A percentile compares a stretch with the other conserved stretches of the same genome.
Evolutionary conservation across 2,329 filamentous ascomycete species (phyloP).

Genomic region (Pestalotiopsis sp.): DNA sequence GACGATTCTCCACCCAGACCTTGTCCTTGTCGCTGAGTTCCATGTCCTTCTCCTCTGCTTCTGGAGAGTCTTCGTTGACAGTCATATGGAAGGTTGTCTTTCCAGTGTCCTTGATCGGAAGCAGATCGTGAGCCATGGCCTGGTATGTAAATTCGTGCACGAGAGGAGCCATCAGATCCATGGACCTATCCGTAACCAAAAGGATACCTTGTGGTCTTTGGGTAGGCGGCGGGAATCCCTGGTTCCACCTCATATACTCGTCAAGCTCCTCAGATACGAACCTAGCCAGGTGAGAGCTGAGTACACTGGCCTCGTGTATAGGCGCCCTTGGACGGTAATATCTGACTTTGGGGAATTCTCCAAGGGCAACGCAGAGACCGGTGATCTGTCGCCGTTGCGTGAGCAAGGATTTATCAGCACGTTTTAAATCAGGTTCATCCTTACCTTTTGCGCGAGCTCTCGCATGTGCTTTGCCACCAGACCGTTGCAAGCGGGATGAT

Average conservation of each 20-base stretch:
- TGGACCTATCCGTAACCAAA: constrained; percentile 86
- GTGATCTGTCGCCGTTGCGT: constrained; percentile 61
- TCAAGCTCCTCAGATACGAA: constrained; percentile 94
- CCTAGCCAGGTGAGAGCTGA: constrained; percentile 84
- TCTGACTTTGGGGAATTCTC: constrained; percentile 90
- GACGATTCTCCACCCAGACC: constrained; percentile 93
- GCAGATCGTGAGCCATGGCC: constrained; percentile 93
- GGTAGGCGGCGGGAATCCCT: constrained; percentile 80
- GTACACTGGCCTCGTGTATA: constrained; percentile 82
- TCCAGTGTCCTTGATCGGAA: constrained; percentile 86
- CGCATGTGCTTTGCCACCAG: constrained; percentile 84
- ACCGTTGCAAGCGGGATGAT: constrained; percentile 86
- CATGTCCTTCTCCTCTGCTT: constrained; percentile 84
- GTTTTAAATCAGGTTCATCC: not conserved
- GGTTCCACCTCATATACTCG: constrained; percentile 81
- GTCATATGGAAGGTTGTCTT: constrained; percentile 84
- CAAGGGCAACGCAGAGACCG: constrained; percentile 86
- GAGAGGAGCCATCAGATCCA: constrained; percentile 87
- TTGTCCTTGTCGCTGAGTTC: constrained; percentile 89
- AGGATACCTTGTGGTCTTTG: constrained; percentile 80
- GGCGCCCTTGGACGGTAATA: constrained; percentile 81
- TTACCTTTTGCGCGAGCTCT: constrained; percentile 82
- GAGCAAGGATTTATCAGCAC: not conserved
- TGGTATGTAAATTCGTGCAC: constrained; percentile 98
- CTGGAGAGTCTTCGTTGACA: constrained; percentile 72